Percentiles rank a stretch among this genome's conserved stretches.
Conservation (phyloP, 108 stramenopile species). For the Fragilaria crotonensis region DNA sequence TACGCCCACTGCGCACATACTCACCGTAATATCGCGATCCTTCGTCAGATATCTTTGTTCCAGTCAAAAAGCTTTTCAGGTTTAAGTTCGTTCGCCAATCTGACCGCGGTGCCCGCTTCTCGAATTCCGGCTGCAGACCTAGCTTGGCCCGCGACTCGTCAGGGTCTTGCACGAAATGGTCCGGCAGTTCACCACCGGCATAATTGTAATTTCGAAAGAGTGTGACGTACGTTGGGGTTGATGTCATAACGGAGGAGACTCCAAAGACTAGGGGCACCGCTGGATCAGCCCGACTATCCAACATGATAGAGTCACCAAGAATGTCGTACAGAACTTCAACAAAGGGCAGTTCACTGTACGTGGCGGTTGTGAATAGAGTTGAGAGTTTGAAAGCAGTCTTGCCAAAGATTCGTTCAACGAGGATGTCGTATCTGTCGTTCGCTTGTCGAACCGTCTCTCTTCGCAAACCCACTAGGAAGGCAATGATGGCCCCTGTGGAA, state of each 20-base stretch:
- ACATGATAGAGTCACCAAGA: constrained; percentile 60
- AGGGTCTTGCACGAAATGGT: constrained; percentile 65
- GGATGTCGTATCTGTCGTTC: constrained; percentile 62
- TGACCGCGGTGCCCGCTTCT: constrained; percentile 14
- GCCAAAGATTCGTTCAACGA: constrained; percentile 72
- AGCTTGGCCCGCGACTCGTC: constrained; percentile 54
- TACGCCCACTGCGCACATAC: too few relatives aligned
- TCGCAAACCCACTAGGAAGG: constrained; percentile 62
- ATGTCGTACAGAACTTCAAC: constrained; percentile 69
- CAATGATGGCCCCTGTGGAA: constrained; percentile 79
- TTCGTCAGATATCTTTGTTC: constrained; percentile 9
- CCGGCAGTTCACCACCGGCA: constrained; percentile 62
- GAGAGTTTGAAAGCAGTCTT: constrained; percentile 49
- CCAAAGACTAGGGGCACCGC: constrained; percentile 50
- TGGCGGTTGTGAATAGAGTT: constrained; percentile 73
- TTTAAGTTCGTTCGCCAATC: constrained; percentile 11
- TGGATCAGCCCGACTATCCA: constrained; percentile 76
- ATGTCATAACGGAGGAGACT: constrained; percentile 72
- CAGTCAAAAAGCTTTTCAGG: not conserved
- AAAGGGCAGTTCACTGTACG: constrained; percentile 75
- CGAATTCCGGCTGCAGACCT: constrained; percentile 41
- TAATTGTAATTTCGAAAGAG: constrained; percentile 85
- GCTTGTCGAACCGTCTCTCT: constrained; percentile 59
- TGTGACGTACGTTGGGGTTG: constrained; percentile 65
- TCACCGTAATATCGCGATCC: constrained; percentile 63